Base-by-base conservation (phyloP, 2,329 filamentous ascomycete genomes). In the Penicillium sp. region DNA sequence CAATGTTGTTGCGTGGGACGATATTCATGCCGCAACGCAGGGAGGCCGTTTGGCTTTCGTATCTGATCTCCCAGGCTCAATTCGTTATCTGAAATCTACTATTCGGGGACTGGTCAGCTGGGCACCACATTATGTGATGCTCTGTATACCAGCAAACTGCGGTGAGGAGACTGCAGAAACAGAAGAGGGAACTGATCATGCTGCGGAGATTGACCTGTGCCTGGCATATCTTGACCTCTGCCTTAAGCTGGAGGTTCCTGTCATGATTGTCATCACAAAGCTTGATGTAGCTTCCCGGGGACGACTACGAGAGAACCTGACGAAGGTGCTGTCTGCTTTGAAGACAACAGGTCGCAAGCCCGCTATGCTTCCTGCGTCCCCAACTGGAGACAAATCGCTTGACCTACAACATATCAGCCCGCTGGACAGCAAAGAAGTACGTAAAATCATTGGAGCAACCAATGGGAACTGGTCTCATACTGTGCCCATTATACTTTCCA, bases 41-140 rank as follows among this genome's bases (percentile, higher is more conserved):
- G 87, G 84, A 2, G 63, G 60, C 11, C 82, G 90, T 14, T 69
- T 98, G 3, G 87, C 93, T 4, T 90, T 96, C 52, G 73, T 97
- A 5, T 87, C 89, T 1, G 93, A 98, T 65, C 94, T 91, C 31
- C 91, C 91, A 11, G 93, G 93, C 0, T 87, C 94, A 50, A 84
- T 90, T 25, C 81, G 89, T 30, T 98, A 93, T 64, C 80, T 89
- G 33, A 83, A 93, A 40, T 97, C 91, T 4, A 91, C 88, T 2
- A 74, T 97, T 37, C 80, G 91, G 44, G 89, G 90, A 0, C 73
- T 98, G n/a, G 78, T 98, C 48, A 93, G 90, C 31, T 97, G 93
- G 90, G 86, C 87, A 25, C 93, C 93, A 7, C 89, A 97, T 61
- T 98, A 93, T 84, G 89, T 87, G 1, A 65, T 95, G 15, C 75